Evolutionary conservation across 257 asterid species (phyloP), one percentile per base, ranked within the genome.

Genomic region (Paraleonurus japonicus): DNA sequence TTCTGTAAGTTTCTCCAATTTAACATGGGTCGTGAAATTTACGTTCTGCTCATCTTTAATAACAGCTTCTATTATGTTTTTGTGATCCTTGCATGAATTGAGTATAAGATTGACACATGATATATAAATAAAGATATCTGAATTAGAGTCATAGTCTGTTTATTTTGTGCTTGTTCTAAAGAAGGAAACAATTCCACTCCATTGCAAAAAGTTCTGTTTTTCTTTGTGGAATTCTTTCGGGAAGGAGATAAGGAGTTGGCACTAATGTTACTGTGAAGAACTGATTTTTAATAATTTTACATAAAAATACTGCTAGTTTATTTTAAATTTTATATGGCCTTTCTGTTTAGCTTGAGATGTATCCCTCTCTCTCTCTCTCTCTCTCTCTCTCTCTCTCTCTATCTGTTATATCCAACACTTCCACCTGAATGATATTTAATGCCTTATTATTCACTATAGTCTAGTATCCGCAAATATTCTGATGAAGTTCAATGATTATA

Each of bases 1-100:
- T 60, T 95, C 96, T 69, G 99, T 95, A 81, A 89, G 99, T 85
- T 79, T 71, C 32, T 64, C 50, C 16, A 67, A 37, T 57, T 65
- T 63, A 50, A 47, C 51, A 58, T 39, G 50, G 28, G 54, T 39
- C 22, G 24, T 65, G 65, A 62, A 5, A 22, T 26, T 28, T 32
- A 37, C 41, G 27, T 45, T 62, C 63, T 30, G 13, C 45, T 50
- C 51, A n/a, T 43, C 66, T 45, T 45, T 41, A 22, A 4, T 50
- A 43, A 9, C 37, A 35, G 65, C 61, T 35, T 69, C 51, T 53
- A 17, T 30, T 51, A 2, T 32, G 53, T 60, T 73, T 5, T 47
- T 72, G 61, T 32, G 27, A 64, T 37, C 24, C 39, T 69, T 50
- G 27, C 73, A 54, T 68, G 59, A 61, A 68, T 62, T 61, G 59